Conservation (phyloP, 805 yeast species). For the Scheffersomyces stipitis region DNA sequence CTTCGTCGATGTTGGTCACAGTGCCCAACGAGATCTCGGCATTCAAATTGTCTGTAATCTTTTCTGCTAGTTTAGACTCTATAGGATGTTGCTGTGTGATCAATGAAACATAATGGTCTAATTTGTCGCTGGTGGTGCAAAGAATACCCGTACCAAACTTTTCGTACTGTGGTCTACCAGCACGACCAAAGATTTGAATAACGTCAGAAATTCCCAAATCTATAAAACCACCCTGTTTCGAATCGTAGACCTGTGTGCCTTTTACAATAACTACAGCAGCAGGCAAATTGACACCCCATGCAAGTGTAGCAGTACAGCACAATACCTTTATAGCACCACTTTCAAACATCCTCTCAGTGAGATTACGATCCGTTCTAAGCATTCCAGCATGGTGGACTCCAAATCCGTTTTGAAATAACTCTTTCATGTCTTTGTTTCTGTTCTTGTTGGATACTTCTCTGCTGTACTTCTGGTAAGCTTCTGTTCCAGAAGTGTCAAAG, state of each 20-base stretch:
- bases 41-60: constrained; percentile 86
- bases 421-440: constrained; percentile 76
- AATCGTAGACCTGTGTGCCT: constrained; percentile 94
- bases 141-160: constrained; percentile 89
- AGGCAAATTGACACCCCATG: constrained; percentile 99
- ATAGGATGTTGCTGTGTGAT: constrained; percentile 95
- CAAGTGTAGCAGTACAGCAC: constrained; percentile 95
- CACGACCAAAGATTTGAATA: constrained; percentile 97
- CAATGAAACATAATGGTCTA: constrained; percentile 86
- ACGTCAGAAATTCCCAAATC: constrained; percentile 96
- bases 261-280: constrained; percentile 96
- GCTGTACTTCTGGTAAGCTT: constrained; percentile 41
- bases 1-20: constrained; percentile 92
- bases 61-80: constrained; percentile 76
- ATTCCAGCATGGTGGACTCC: constrained; percentile 98
- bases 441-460: constrained; percentile 69
- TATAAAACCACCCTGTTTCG: constrained; percentile 90
- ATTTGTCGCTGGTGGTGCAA: constrained; percentile 75
- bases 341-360: constrained; percentile 84
- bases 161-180: constrained; percentile 98
- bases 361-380: constrained; percentile 84
- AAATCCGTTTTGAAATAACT: constrained; percentile 76
- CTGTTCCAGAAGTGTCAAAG: constrained; percentile 56
- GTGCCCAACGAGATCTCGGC: constrained; percentile 97
- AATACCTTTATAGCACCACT: constrained; percentile 84